Evolutionary conservation across 2,329 filamentous ascomycete genomes (phyloP), one percentile per base, ranked within the genome.

Genomic region (Emmonsiellopsis sp.): DNA sequence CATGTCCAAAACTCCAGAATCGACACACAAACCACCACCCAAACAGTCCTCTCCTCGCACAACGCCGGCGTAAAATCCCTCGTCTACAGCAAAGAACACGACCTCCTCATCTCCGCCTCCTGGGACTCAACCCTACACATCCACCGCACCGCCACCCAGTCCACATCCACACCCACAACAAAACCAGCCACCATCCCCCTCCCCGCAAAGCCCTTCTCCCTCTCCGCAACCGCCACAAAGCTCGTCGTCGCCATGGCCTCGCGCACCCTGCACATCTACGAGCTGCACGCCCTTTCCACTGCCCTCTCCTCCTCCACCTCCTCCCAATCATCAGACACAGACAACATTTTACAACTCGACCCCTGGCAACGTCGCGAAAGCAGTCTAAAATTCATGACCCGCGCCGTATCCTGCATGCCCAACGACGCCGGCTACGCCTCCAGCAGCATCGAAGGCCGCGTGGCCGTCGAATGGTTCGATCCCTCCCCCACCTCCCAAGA

Each of bases 401-500:
- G 93, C 55, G 88, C 89, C 15, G 87, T 97, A 0, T 85, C 90
- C 13, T 95, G 92, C 70, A 97, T 98, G 93, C 92, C 93, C 11
- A 91, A 93, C 63, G 93, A 96, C 61, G 87, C 86, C 9, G 93
- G 93, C 5, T 98, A 97, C 68, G 91, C 92, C 8, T 92, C 87
- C 1, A 89, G 83, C 55, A 91, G 85, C 63, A 98, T 98, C 63
- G 93, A 98, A 68, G 93, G 93, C 4, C 84, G 93, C 62, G 90
- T 98, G 1, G 92, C 91, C 0, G 93, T 98, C 1, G 93, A 98
- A 70, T 97, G 91, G 89, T 97, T 98, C 68, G 93, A 97, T 66
- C 88, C 93, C 13, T 88, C 84, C 5, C 77, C 83, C 42, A 87
- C 92, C 69, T 91, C 87, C 3, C 91, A 97, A 73, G 86, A 87